Percentiles rank a stretch among this genome's conserved stretches.
Evolutionary conservation across 768 basidiomycete species (phyloP).

Genomic region (Russula olivacea): DNA sequence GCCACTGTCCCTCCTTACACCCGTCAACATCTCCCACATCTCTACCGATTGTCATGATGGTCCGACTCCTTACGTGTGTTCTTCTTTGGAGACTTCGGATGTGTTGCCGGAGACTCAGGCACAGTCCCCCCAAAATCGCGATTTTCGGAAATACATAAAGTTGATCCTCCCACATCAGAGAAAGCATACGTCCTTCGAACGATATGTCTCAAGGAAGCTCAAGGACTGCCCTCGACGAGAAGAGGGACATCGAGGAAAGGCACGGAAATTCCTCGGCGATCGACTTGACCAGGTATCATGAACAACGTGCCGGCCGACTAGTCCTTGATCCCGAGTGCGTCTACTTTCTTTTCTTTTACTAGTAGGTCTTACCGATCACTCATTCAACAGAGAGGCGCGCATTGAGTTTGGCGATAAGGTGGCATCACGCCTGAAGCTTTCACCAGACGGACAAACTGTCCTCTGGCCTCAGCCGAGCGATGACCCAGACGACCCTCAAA

Average conservation of each 20-base stretch:
- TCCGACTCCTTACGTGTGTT: neutral
- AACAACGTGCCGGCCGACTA: too few relatives aligned
- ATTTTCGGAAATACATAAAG: neutral
- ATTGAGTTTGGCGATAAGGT: conserved; percentile 54
- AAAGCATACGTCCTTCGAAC: neutral
- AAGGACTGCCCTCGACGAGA: neutral
- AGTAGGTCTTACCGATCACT: neutral
- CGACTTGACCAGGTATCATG: conserved; percentile 29
- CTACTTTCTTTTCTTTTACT: neutral
- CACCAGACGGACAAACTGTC: conserved; percentile 52
- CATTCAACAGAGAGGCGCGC: conserved; percentile 47
- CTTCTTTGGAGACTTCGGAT: neutral
- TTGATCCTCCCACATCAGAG: neutral
- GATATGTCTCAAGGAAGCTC: neutral
- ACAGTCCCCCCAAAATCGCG: neutral
- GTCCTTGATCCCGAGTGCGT: conserved; percentile 32
- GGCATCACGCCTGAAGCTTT: conserved; percentile 51
- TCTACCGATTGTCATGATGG: neutral
- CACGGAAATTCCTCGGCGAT: conserved; percentile 24
- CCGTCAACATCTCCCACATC: neutral
- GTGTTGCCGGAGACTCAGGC: neutral
- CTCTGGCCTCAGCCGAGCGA: conserved; percentile 71
- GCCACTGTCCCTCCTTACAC: neutral
- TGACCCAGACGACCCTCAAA: conserved; percentile 57
- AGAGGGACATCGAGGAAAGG: conserved; percentile 5